These are phyloP conservation scores for Melaleuca alternifolia DNA, from an alignment of 345 rosid genomes.

Conservation along the genomic window DNA sequence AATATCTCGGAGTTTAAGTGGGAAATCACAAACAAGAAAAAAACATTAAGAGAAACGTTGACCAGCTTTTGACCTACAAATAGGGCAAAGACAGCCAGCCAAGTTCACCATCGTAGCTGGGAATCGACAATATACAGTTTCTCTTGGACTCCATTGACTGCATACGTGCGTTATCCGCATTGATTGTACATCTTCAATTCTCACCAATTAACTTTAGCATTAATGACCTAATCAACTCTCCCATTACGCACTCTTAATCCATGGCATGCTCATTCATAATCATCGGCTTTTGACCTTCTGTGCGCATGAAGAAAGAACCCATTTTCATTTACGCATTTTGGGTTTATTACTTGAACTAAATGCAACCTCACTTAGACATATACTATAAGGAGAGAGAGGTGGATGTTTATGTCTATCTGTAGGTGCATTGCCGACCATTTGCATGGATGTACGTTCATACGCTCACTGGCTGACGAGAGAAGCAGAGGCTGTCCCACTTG, in stretches of 20 bases:
- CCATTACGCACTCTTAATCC: neutral
- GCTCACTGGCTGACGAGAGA: neutral
- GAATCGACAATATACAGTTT: neutral
- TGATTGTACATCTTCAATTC: neutral
- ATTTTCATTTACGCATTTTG: neutral
- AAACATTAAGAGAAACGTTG: neutral
- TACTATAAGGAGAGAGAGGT: neutral
- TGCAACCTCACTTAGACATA: neutral
- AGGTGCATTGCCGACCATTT: neutral
- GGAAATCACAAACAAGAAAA: no score
- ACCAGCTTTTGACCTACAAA: neutral
- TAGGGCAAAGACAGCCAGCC: neutral
- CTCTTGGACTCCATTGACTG: neutral
- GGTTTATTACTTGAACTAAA: neutral
- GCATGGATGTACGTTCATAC: no score
- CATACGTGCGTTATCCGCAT: neutral
- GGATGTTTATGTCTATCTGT: neutral
- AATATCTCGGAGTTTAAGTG: no score
- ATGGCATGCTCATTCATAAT: neutral
- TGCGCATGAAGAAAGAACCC: neutral
- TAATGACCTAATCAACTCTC: neutral
- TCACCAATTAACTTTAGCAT: neutral
- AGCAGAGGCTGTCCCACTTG: neutral
- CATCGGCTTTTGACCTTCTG: neutral
- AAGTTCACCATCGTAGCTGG: no score